A percentile compares a stretch with the other conserved stretches of the same genome.
These are phyloP conservation scores for Colletotrichum trifolii DNA, from an alignment of 2,329 filamentous ascomycete genomes.

Conservation along the genomic window DNA sequence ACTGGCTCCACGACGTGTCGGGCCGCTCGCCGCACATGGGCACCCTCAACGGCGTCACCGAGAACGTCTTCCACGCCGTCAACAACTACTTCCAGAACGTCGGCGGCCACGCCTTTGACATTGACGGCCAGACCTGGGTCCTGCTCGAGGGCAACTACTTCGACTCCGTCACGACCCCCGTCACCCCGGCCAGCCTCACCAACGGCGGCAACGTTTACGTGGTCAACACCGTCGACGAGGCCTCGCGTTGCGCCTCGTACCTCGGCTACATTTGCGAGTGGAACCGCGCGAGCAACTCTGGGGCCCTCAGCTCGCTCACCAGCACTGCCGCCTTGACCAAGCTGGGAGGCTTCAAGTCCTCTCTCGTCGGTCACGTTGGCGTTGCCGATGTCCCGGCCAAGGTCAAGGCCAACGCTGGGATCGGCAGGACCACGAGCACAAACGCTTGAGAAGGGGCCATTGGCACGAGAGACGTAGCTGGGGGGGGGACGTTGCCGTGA, in stretches of 20 bases:
- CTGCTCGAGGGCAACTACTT: conserved; percentile 50
- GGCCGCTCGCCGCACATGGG: conserved; percentile 43
- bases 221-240: conserved; percentile 42
- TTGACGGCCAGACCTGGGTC: conserved; percentile 48
- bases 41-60: conserved; percentile 24
- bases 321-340: conserved; percentile 34
- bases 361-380: conserved; percentile 38
- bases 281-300: conserved; percentile 38
- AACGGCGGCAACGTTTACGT: conserved; percentile 41
- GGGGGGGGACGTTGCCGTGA: background rate
- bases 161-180: conserved; percentile 51
- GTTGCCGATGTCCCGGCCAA: conserved; percentile 39
- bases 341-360: conserved; percentile 38
- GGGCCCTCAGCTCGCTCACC: conserved; percentile 31
- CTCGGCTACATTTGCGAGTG: conserved; percentile 42
- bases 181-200: conserved; percentile 44
- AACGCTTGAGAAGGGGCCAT: background rate
- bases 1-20: conserved; percentile 44
- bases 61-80: conserved; percentile 41
- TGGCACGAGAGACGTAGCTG: background rate
- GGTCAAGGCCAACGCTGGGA: conserved; percentile 40
- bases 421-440: conserved; percentile 39
- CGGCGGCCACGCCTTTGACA: conserved; percentile 62
- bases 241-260: conserved; percentile 31
- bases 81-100: conserved; percentile 46